phyloP scores from a whole-genome alignment of 257 asterid genomes.

The Rhazya stricta region DNA sequence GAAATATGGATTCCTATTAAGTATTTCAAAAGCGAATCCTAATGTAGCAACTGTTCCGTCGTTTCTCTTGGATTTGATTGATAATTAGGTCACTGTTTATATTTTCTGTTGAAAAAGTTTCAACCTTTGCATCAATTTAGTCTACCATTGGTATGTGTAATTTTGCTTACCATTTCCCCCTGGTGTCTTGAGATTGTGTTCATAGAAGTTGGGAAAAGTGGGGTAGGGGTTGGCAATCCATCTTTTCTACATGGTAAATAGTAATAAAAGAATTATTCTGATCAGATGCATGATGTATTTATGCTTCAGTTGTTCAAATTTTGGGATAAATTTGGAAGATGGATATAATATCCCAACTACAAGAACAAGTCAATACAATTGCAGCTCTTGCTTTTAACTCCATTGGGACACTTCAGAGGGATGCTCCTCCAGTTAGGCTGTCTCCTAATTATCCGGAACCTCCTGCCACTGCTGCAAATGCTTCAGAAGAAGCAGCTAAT shows the following conservation, averaged over 20 bases:
- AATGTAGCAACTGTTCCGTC: neutral
- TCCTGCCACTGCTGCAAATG: slow-evolving; percentile 40
- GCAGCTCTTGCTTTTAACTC: slow-evolving; percentile 79
- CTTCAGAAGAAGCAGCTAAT: slow-evolving; percentile 48
- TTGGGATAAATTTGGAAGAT: slow-evolving; percentile 22
- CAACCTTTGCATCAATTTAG: neutral
- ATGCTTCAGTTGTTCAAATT: neutral
- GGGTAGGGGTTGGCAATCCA: neutral
- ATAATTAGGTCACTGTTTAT: neutral
- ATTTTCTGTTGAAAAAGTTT: slow-evolving; percentile 1
- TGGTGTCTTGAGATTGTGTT: neutral
- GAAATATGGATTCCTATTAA: neutral
- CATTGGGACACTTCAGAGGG: slow-evolving; percentile 86
- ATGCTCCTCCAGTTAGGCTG: slow-evolving; percentile 83
- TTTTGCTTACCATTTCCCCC: neutral
- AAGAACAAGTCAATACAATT: slow-evolving; percentile 68
- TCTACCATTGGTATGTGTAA: neutral
- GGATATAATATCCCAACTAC: slow-evolving; percentile 87
- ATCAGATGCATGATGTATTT: neutral
- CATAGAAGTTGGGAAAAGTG: too few relatives aligned
- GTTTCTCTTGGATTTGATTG: neutral
- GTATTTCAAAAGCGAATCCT: neutral
- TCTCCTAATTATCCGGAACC: slow-evolving; percentile 89
- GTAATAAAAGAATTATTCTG: neutral
- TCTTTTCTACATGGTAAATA: neutral